These are phyloP conservation scores for Eleusine coracana DNA, from an alignment of 176 grass and related monocot genomes.

Conservation along the genomic window DNA sequence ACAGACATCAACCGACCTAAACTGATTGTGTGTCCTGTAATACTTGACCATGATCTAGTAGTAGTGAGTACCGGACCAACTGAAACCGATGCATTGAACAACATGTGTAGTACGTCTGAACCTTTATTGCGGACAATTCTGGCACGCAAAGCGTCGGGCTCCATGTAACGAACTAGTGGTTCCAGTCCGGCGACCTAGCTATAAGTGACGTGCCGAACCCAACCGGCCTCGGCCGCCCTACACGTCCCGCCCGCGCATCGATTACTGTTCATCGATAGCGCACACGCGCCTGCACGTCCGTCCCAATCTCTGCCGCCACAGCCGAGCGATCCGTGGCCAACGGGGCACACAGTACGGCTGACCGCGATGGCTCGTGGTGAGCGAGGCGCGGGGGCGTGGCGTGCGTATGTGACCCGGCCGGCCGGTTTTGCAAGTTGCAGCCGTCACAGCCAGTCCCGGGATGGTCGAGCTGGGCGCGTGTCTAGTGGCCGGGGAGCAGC, in stretches of 20 bases:
- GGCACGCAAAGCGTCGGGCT: neutral
- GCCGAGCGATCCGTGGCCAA: neutral
- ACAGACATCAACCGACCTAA: no score
- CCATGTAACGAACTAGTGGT: constrained; percentile 10
- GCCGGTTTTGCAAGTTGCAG: constrained; percentile 20
- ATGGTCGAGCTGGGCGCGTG: constrained; percentile 36
- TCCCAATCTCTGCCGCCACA: neutral
- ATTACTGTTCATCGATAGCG: neutral
- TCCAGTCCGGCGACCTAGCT: neutral
- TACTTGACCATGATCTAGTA: no score
- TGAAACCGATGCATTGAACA: no score
- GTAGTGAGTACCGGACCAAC: no score
- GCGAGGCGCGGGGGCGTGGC: neutral
- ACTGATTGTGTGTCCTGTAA: no score
- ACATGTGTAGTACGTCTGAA: no score
- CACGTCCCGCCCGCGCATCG: neutral
- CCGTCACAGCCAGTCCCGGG: neutral
- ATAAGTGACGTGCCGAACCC: constrained; percentile 26
- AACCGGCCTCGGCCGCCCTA: neutral
- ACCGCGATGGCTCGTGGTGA: neutral
- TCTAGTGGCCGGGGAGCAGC: constrained; percentile 48
- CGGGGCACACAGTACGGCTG: neutral
- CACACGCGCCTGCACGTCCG: neutral
- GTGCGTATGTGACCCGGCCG: constrained; percentile 1
- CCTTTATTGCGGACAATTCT: neutral